Evolutionary conservation across 2,329 filamentous ascomycete genomes (phyloP), one percentile per base, ranked within the genome.

Genomic region (Paracamarosporium sp.): DNA sequence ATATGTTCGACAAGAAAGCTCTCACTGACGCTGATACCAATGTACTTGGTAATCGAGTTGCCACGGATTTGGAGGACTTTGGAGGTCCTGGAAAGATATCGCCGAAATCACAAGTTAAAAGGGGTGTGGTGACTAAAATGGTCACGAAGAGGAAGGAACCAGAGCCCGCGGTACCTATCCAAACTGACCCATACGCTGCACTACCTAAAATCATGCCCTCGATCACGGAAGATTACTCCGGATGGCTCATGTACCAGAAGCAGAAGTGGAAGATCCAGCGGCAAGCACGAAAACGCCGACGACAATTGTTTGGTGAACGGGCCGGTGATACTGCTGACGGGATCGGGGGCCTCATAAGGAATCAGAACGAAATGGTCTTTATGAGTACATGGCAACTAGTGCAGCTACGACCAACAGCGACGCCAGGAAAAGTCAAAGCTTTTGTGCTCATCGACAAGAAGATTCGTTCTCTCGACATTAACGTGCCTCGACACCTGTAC

Each of bases 251-350:
- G 70, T 98, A 98, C 70, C 95, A 99, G 74, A 99, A 99, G 78
- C 88, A 93, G 79, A 99, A 99, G 78, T 99, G 95, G 95, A 97
- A 94, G 80, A 90, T 98, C 35, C 95, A 99, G 74, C 96, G 93
- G 71, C 90, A 96, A 74, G 93, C 94, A 31, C 88, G 95, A 22
- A 84, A 89, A 59, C 88, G 94, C 41, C 86, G 96, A 62, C 87
- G 94, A 47, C 95, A 99, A 74, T 82, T 99, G 0, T 99, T 99
- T 69, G 95, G 95, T 58, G 94, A 99, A 69, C 89, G 90, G 56
- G 86, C 88, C 11, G 82, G 82, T 47, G 81, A 85, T 66, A 80
- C 83, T 13, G 82, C 83, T 2, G 86, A 89, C 71, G 83, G 83
- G 0, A 82, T 90, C 63, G 89, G 89, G 55, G 85, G 84, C 38